Evolutionary conservation across 192 early-diverging fungal genomes (phyloP), one percentile per base, ranked within the genome.

Genomic region (Cetraspora pellucida): DNA sequence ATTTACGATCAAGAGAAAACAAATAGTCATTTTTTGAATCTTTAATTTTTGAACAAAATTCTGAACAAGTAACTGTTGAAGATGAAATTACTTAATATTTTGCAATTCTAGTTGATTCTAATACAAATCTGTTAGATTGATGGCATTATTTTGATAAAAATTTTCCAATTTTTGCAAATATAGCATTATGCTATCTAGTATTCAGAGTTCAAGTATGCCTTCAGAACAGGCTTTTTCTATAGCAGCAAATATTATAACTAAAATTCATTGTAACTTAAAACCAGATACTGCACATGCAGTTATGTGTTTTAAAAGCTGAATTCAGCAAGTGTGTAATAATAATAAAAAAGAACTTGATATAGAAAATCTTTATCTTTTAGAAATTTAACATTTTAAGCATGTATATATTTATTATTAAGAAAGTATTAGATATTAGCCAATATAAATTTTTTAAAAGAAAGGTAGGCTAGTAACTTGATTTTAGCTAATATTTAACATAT

Each of bases 131-230:
- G 30, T 66, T 66, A 66, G 64, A 45, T 19, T 66, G 64, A 30
- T 66, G 64, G 31, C 64, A 45, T 2, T 13, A 27, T 66, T 66
- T 66, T 66, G 16, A 37, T 17, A 21, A 45, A 70, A 46, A 70
- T 70, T 70, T 46, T 52, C 46, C 68, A 25, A 52, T 70, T 70
- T 46, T 70, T 52, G 9, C 68, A 70, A 10, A 17, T 21, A 70
- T 70, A 52, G 31, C 63, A 30, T 65, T 44, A 31, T 65, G 63
- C 30, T 70, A 70, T 52, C 50, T 70, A 70, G 68, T 70, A 49
- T 70, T 25, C 49, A 70, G 47, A n/a, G 68, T 70, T 70, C 68
- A 21, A 70, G 68, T 70, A 46, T 70, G 47, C 68, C 68, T 28
- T 70, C 68, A 52, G 46, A 70, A 70, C 68, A 70, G 21, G 49